phyloP scores from a whole-genome alignment of 2,329 filamentous ascomycete genomes.

The Ophiocordyceps camponoti-floridani region DNA sequence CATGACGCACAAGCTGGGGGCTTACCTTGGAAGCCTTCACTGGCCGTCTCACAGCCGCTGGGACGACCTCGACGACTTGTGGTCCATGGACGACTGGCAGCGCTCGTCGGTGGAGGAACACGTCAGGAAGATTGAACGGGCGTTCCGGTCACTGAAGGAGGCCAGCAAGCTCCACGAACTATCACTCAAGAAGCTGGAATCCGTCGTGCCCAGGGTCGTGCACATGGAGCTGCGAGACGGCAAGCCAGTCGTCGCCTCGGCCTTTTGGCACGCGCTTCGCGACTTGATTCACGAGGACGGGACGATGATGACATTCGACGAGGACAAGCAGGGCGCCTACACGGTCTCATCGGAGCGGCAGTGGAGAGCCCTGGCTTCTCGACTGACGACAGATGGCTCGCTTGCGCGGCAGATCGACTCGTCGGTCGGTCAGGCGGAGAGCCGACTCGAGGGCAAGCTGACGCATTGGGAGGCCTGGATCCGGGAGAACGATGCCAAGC shows the following conservation, averaged over 20 bases:
- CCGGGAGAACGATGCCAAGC: slow-evolving; percentile 25
- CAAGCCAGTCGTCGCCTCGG: slow-evolving; percentile 32
- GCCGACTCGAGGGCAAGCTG: slow-evolving; percentile 12
- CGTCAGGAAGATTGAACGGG: slow-evolving; percentile 11
- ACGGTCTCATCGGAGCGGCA: slow-evolving; percentile 22
- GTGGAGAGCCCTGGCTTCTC: slow-evolving; percentile 26
- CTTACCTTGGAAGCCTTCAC: slow-evolving; percentile 9
- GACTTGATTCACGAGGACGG: slow-evolving; percentile 32
- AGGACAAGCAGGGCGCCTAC: too few species aligned
- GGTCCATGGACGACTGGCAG: slow-evolving; percentile 4
- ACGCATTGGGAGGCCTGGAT: slow-evolving; percentile 35
- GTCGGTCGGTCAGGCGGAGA: slow-evolving; percentile 8
- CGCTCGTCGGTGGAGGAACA: slow-evolving; percentile 7
- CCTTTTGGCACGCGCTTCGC: slow-evolving; percentile 48
- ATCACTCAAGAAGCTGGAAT: slow-evolving; percentile 23
- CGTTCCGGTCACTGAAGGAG: slow-evolving; percentile 12
- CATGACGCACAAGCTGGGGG: slow-evolving; percentile 5
- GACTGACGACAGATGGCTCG: slow-evolving; percentile 2
- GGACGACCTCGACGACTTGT: slow-evolving; percentile 5
- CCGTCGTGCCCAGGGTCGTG: slow-evolving; percentile 36
- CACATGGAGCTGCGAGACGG: slow-evolving; percentile 35
- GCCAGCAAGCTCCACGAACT: slow-evolving; percentile 16
- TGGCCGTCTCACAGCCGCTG: slow-evolving; percentile 9
- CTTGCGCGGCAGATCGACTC: slow-evolving; percentile 11
- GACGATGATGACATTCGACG: slow-evolving; percentile 26